phyloP scores from a whole-genome alignment of 345 rosid species.

The Physaria fendleri region DNA sequence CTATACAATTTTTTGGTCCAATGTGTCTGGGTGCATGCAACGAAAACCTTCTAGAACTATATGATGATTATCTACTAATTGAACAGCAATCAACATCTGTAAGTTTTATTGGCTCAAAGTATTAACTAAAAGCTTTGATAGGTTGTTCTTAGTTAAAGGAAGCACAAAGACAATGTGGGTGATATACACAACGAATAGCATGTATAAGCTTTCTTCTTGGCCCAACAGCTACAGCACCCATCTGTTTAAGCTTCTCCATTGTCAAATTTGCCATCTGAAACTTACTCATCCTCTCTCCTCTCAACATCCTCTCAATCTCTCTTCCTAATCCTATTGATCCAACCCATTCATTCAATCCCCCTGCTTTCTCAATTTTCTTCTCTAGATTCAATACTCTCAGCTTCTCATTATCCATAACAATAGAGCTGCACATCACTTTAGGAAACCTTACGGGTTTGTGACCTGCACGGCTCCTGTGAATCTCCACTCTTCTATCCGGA shows the following conservation, averaged over 20 bases:
- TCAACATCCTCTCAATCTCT: slow-evolving; percentile 68
- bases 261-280: slow-evolving; percentile 74
- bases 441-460: slow-evolving; percentile 27
- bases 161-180: slow-evolving; percentile 46
- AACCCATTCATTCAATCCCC: slow-evolving; percentile 76
- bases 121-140: not conserved
- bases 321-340: slow-evolving; percentile 61
- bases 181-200: slow-evolving; percentile 78
- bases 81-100: not conserved
- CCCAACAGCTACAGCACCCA: slow-evolving; percentile 92
- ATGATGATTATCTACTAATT: too few species aligned
- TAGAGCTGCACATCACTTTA: slow-evolving; percentile 32
- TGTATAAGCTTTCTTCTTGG: slow-evolving; percentile 94
- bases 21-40: too few species aligned
- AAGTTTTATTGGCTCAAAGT: not conserved
- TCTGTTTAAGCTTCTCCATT: slow-evolving; percentile 92
- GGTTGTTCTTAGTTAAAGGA: not conserved
- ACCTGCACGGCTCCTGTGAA: not conserved
- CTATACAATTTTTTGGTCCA: too few species aligned
- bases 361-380: slow-evolving; percentile 68
- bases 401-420: slow-evolving; percentile 40
- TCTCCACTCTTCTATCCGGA: slow-evolving; percentile 1
- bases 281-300: slow-evolving; percentile 45
- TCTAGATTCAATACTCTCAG: slow-evolving; percentile 65
- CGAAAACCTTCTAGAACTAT: too few species aligned